Base-by-base conservation (phyloP, 2,329 filamentous ascomycete genomes). In the Fusarium sterilihyphosum region DNA sequence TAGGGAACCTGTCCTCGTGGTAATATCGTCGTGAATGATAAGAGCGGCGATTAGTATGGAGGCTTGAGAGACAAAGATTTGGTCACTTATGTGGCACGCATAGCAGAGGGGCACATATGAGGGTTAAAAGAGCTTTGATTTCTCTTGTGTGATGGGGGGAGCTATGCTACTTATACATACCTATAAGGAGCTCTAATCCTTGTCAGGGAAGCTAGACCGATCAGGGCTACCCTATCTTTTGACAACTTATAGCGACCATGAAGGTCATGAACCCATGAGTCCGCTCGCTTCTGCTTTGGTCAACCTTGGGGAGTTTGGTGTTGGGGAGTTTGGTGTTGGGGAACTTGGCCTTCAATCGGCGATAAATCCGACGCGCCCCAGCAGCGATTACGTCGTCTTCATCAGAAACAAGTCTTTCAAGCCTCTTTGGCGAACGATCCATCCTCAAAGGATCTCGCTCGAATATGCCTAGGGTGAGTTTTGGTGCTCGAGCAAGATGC, bases 211-310 rank as follows among this genome's bases (percentile, higher is more conserved):
- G 26, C 26, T 26, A 26, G 26, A 26, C 26, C 26, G 26, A 26
- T 26, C 26, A 26, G 26, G 26, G 26, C 26, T 26, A 26, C 26
- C 26, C 26, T 26, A 26, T 26, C 26, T 26, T 26, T 26, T 26
- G 6, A 26, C 29, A 29, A n/a, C n/a, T n/a, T n/a, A n/a, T n/a
- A 5, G 65, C 57, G 20, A 31, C 11, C 18, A 53, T 40, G 17
- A 67, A 67, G 2, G 52, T n/a, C 46, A 60, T 60, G 35, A 60
- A 66, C 17, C 46, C 52, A 20, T 46, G 20, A 2, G 24, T 24
- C 3, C 61, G 38, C 40, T 67, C 65, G 6, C 8, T 46, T 13
- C 17, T 6, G 6, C 16, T 50, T 8, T 54, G 17, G 5, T 33
- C 26, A 4, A 18, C n/a, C 10, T 53, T 38, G 4, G 10, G 14